Base-by-base conservation (phyloP, 495 filamentous ascomycete genomes). In the Penicillium roqueforti region DNA sequence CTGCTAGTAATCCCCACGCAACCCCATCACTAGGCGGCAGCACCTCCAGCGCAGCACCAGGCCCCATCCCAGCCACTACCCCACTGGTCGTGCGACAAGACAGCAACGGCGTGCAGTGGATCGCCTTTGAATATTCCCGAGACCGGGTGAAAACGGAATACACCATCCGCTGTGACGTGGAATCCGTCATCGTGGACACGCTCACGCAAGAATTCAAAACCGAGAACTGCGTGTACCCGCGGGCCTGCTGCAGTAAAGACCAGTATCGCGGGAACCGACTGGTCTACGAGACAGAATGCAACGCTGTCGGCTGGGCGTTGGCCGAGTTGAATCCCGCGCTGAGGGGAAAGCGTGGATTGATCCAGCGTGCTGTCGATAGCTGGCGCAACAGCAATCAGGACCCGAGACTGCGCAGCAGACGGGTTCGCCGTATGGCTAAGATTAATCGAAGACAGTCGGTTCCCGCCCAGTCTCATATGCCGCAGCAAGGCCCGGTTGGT, bases 121-220 rank as follows among this genome's bases (percentile, higher is more conserved):
- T 98, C 58, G 90, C 91, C 3, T 98, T 98, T 53, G 93, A 98
- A 65, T 98, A 98, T 69, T 97, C 95, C 14, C 84, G 93, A 23
- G 93, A 98, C 68, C 80, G 93, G 26, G 91, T 98, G 58, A 98
- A 98, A 82, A 96, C 97, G 91, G 93, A 96, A 68, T 98, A 98
- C 70, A 96, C 91, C 1, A 98, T 98, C 65, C 87, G 93, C 31
- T 98, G 93, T 65, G 93, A 98, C 61, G 93, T 97, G 20, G 93
- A 97, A 72, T 96, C 92, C 1, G 91, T 98, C 40, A 91, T 90
- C 66, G 88, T 92, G 45, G 91, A 97, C 45, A 84, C 80, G 39
- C 82, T 98, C 26, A 80, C 80, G 55, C 77, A 80, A 59, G 91
- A 97, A 47, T 97, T 97, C 83, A 96, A 95, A 76, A 88, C 87